phyloP scores from a whole-genome alignment of 2,329 filamentous ascomycete species.

The Cladophialophora exuberans region DNA sequence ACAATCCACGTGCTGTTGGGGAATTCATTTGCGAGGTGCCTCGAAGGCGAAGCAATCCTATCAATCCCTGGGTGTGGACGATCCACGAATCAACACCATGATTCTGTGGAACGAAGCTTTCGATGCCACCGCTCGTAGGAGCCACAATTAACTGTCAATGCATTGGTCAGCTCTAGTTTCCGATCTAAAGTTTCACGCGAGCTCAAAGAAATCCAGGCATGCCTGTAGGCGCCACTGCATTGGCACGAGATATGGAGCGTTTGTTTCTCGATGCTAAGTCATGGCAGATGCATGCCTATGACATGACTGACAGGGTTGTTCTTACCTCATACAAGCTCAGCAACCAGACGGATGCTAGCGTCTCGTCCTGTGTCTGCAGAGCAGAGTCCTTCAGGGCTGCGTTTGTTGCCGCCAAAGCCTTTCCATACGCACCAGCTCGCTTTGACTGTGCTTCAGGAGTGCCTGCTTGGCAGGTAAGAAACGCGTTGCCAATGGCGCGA shows the following conservation, averaged over 20 bases:
- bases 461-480: constrained; percentile 13
- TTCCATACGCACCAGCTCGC: constrained; percentile 21
- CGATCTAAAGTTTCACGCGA: too few species aligned
- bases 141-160: constrained; percentile 21
- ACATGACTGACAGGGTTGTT: too few species aligned
- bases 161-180: neutral
- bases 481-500: constrained; percentile 23
- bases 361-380: constrained; percentile 20
- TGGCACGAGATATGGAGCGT: too few species aligned
- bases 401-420: constrained; percentile 25
- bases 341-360: constrained; percentile 25
- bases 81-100: constrained; percentile 19
- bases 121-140: neutral
- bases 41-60: constrained; percentile 22
- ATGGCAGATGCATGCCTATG: too few species aligned
- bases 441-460: constrained; percentile 14
- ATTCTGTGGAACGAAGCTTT: neutral
- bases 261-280: too few species aligned
- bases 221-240: too few species aligned
- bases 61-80: constrained; percentile 25
- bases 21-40: constrained; percentile 15
- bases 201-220: too few species aligned
- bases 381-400: constrained; percentile 18
- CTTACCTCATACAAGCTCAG: constrained; percentile 30
- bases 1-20: constrained; percentile 15